Evolutionary conservation across 208 protist genomes (phyloP).

Genomic region (Crithidia fasciculata): DNA sequence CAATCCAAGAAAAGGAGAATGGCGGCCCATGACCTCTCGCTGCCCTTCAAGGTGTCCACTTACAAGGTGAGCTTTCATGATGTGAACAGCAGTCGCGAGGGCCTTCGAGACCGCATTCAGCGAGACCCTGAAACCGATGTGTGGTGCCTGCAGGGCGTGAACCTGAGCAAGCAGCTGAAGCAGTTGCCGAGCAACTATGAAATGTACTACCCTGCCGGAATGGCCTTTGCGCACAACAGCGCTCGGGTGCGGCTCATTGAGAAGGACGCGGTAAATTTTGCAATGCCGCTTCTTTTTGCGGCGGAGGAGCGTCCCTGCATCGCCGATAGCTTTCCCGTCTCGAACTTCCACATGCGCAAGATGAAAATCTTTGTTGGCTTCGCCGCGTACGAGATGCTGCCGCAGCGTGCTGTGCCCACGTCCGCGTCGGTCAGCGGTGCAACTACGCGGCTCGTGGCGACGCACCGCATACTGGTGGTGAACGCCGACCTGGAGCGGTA

Average conservation of each 20-base stretch:
- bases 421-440: neutral
- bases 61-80: slow-evolving; percentile 22
- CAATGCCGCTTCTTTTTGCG: neutral
- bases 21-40: neutral
- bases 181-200: neutral
- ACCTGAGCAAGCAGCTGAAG: slow-evolving; percentile 18
- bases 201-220: neutral
- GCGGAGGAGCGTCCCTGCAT: slow-evolving; percentile 1
- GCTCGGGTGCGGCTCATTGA: neutral
- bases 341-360: slow-evolving; percentile 9
- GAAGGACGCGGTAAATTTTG: slow-evolving; percentile 5
- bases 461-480: slow-evolving; percentile 12
- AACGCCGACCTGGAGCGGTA: slow-evolving; percentile 21
- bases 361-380: slow-evolving; percentile 13
- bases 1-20: neutral
- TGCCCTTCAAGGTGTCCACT: slow-evolving; percentile 9
- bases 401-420: neutral
- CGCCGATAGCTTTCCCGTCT: slow-evolving; percentile 15
- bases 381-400: slow-evolving; percentile 2
- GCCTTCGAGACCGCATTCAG: slow-evolving; percentile 7
- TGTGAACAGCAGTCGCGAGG: slow-evolving; percentile 6
- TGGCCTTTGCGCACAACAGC: slow-evolving; percentile 12
- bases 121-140: slow-evolving; percentile 3
- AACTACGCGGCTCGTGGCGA: neutral
- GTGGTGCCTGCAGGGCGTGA: slow-evolving; percentile 25